Evolutionary conservation across 2,329 filamentous ascomycete species (phyloP).

Genomic region (Furcasterigmium furcatum): DNA sequence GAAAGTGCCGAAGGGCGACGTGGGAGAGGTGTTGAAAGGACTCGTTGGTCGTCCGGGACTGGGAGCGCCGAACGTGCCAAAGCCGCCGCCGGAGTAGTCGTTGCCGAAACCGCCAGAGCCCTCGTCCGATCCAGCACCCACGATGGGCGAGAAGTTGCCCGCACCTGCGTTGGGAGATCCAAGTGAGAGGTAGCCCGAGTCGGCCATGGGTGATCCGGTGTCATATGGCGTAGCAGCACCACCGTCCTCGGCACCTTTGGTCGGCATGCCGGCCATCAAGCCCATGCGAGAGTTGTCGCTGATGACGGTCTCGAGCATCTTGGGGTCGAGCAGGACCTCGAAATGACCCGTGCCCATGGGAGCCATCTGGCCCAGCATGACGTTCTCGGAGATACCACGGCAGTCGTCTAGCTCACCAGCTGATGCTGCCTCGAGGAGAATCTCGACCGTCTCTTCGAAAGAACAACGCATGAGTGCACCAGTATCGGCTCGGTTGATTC

Average conservation of each 20-base stretch:
- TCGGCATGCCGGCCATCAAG: conserved; percentile 74
- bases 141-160: conserved; percentile 74
- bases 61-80: conserved; percentile 46
- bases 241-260: conserved; percentile 71
- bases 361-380: conserved; percentile 96
- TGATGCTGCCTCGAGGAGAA: conserved; percentile 90
- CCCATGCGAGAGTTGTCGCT: conserved; percentile 87
- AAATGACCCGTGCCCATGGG: conserved; percentile 97
- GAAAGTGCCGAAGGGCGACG: conserved; percentile 53
- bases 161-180: conserved; percentile 52
- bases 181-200: conserved; percentile 64
- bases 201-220: conserved; percentile 73
- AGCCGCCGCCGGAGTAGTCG: conserved; percentile 51
- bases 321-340: conserved; percentile 87
- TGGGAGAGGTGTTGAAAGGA: conserved; percentile 70
- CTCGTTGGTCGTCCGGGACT: conserved; percentile 67
- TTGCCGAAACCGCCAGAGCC: conserved; percentile 63
- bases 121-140: conserved; percentile 66
- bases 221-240: conserved; percentile 96
- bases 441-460: conserved; percentile 98
- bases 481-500: conserved; percentile 97
- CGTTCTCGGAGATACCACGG: conserved; percentile 96
- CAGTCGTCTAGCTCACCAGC: conserved; percentile 96
- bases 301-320: conserved; percentile 93
- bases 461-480: conserved; percentile 99